phyloP scores from a whole-genome alignment of 1,139 yeast species.

The Nadsonia commutata region DNA sequence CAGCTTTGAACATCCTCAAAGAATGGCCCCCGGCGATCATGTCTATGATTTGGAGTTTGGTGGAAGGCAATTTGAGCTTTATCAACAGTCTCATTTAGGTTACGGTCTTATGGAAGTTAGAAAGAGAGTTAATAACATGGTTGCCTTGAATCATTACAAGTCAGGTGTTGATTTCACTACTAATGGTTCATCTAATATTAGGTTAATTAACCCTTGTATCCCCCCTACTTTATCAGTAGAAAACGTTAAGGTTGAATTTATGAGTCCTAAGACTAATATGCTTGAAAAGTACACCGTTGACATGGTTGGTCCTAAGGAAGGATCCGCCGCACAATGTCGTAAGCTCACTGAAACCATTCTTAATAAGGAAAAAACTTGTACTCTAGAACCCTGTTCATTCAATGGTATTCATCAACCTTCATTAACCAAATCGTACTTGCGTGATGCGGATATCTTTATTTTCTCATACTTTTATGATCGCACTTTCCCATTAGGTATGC shows the following conservation, averaged over 20 bases:
- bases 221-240: constrained; percentile 46
- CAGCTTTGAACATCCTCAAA: constrained; percentile 28
- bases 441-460: constrained; percentile 61
- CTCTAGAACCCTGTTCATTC: constrained; percentile 74
- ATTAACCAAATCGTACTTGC: constrained; percentile 56
- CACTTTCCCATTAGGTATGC: constrained; percentile 89
- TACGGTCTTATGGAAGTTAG: constrained; percentile 93
- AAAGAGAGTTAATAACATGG: constrained; percentile 50
- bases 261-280: constrained; percentile 30
- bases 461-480: constrained; percentile 93
- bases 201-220: constrained; percentile 63
- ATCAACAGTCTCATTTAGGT: constrained; percentile 91
- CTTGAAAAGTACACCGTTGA: constrained; percentile 35
- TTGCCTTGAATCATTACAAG: constrained; percentile 14
- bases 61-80: constrained; percentile 61
- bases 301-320: constrained; percentile 61
- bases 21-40: constrained; percentile 75
- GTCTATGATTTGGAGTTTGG: constrained; percentile 72
- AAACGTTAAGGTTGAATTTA: constrained; percentile 39
- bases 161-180: constrained; percentile 9
- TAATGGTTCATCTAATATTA: constrained; percentile 20
- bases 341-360: constrained; percentile 66
- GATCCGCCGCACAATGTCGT: constrained; percentile 65
- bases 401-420: constrained; percentile 97
- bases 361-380: constrained; percentile 70